Base-by-base conservation (phyloP, 192 early-diverging fungal species). In the Chytriomyces sp. region DNA sequence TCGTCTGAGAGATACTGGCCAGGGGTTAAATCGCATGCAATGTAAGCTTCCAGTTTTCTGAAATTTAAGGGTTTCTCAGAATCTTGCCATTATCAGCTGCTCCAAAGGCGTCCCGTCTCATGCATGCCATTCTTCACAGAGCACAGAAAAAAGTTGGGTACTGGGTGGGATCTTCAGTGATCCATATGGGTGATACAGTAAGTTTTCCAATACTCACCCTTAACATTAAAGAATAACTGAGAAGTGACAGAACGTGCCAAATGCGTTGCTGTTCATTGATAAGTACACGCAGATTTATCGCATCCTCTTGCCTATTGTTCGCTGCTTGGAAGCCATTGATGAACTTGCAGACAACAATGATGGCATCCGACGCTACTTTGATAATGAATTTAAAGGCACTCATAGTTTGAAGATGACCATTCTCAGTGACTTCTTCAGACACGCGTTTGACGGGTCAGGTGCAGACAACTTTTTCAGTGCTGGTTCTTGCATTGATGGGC, bases 251-350 rank as follows among this genome's bases (percentile, higher is more conserved):
- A 99, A 98, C 74, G 98, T 99, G 12, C 96, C 98, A 25, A 99
- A 99, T 74, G 93, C 98, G 4, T 87, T 99, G 36, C 91, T 97
- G 89, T 98, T 98, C 63, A 98, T 99, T 74, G 77, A 75, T 73
- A 89, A 91, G 86, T 98, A 98, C 80, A 97, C 95, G 69, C 96
- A 99, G 86, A 92, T 99, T n/a, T 87, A 94, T 59, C 87, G 93
- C 54, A 99, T 99, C 64, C 85, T 99, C 17, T 90, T 91, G 67
- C 97, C 97, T 0, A 89, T 99, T 41, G 85, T 89, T 41, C 86
- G 84, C 2, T 89, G 86, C 26, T 80, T 98, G 36, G 89, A 89
- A 44, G 85, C 89, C 54, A 78, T 99, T 34, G 91, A 92, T 25
- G 66, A 83, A 0, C 77, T 91, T 14, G 77, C 82, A 3, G 59